These are phyloP conservation scores for Exophiala phaeomuriformis DNA, from an alignment of 2,329 filamentous ascomycete genomes.

Conservation along the genomic window DNA sequence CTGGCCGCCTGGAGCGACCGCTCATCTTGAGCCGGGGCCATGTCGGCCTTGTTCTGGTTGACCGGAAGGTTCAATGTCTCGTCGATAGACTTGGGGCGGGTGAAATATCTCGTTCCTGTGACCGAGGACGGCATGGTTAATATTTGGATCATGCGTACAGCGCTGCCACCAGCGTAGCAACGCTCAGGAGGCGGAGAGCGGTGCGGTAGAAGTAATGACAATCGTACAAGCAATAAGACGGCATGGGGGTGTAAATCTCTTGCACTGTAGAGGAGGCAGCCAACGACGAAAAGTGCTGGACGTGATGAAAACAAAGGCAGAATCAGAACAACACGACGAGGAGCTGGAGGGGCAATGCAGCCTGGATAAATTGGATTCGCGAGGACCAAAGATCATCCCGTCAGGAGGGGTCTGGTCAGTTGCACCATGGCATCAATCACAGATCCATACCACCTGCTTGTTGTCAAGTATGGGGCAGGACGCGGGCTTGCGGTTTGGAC, in stretches of 20 bases:
- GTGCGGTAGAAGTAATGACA: conserved; percentile 92
- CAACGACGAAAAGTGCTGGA: conserved; percentile 3
- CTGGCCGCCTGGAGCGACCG: conserved; percentile 27
- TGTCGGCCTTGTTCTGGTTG: conserved; percentile 56
- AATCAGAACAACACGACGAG: background rate
- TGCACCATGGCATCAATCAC: conserved; percentile 1
- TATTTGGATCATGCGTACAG: conserved; percentile 56
- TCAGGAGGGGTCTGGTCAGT: conserved; percentile 18
- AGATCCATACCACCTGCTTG: background rate
- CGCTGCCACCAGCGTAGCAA: conserved; percentile 70
- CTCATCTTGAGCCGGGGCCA: conserved; percentile 19
- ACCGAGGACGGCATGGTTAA: conserved; percentile 51
- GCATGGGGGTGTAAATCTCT: conserved; percentile 49
- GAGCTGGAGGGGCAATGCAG: background rate
- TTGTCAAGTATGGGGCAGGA: conserved; percentile 10
- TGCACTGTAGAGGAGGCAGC: conserved; percentile 37
- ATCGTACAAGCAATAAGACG: conserved; percentile 72
- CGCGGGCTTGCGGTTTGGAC: conserved; percentile 1
- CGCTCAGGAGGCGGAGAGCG: conserved; percentile 75
- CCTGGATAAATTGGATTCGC: conserved; percentile 9
- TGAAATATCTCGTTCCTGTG: conserved; percentile 64
- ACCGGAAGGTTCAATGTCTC: conserved; percentile 52
- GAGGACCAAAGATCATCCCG: background rate
- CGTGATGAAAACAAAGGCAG: conserved; percentile 1
- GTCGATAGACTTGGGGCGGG: conserved; percentile 64